A percentile compares a stretch with the other conserved stretches of the same genome.
Conservation (phyloP, 805 yeast species). For the Lipomyces mesembrius region DNA sequence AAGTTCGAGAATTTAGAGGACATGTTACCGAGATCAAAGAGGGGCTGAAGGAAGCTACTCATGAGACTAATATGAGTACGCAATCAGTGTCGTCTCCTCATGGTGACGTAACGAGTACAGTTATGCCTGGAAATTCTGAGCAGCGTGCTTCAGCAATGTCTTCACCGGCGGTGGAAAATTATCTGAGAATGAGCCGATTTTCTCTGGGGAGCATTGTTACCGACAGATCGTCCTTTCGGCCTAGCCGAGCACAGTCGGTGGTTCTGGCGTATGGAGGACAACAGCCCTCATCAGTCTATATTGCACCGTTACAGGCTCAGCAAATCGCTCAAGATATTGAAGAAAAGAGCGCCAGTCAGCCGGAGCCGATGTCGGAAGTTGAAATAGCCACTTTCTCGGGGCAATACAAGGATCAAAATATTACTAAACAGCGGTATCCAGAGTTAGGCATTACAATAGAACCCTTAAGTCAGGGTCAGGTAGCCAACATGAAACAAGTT, state of each 20-base stretch:
- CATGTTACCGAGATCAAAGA: constrained; percentile 25
- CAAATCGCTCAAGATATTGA: constrained; percentile 12
- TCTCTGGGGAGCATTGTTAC: constrained; percentile 18
- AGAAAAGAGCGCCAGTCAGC: not conserved
- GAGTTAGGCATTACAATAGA: not conserved
- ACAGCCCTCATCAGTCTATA: constrained; percentile 34
- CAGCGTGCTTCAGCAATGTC: constrained; percentile 7
- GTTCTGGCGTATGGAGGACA: constrained; percentile 26
- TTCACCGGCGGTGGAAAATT: constrained; percentile 10
- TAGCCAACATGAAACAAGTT: not conserved
- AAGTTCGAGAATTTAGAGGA: constrained; percentile 32
- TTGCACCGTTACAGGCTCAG: constrained; percentile 14
- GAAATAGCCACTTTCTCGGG: not conserved
- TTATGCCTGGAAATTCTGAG: not conserved
- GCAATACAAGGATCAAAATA: not conserved
- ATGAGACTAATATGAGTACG: not conserved
- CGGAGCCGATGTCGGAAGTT: not conserved
- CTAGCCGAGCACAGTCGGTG: constrained; percentile 12
- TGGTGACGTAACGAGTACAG: not conserved
- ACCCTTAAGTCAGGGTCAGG: constrained; percentile 9
- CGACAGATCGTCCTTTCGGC: constrained; percentile 5
- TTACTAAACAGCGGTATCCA: not conserved
- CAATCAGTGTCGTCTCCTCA: not conserved
- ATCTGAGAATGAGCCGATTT: constrained; percentile 13
- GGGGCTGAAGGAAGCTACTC: not conserved